Evolutionary conservation across 805 yeast genomes (phyloP).

Genomic region (Kuraishia molischiana): DNA sequence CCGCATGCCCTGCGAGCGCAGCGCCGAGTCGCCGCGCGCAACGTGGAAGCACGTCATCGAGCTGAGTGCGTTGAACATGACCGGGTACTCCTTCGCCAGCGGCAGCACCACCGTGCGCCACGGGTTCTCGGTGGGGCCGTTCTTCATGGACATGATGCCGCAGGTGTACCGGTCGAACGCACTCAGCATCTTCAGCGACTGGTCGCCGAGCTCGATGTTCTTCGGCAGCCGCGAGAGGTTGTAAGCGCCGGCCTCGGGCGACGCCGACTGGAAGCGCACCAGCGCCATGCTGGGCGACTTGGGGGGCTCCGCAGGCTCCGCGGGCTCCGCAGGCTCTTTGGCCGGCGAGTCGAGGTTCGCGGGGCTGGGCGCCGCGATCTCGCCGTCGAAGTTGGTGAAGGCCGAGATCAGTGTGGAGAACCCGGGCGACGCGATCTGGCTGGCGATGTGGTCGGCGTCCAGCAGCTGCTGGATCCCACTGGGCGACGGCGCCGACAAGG

Average conservation of each 20-base stretch:
- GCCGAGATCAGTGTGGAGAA: slow-evolving; percentile 17
- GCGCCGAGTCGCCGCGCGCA: slow-evolving; percentile 30
- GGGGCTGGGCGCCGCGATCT: slow-evolving; percentile 14
- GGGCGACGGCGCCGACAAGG: background rate
- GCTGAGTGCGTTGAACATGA: slow-evolving; percentile 51
- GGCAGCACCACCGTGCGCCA: slow-evolving; percentile 55
- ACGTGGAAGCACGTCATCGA: slow-evolving; percentile 61
- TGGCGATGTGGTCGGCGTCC: background rate
- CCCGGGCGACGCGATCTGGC: slow-evolving; percentile 12
- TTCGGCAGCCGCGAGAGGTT: slow-evolving; percentile 7
- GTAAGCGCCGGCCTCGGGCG: background rate
- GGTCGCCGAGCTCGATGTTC: slow-evolving; percentile 18
- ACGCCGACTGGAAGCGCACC: background rate
- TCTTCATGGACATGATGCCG: slow-evolving; percentile 50
- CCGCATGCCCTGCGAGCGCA: slow-evolving; percentile 38
- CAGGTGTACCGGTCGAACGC: slow-evolving; percentile 38
- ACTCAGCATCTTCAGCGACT: slow-evolving; percentile 16
- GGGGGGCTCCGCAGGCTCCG: background rate
- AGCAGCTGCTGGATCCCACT: background rate
- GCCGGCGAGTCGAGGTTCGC: slow-evolving; percentile 11
- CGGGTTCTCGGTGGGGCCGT: slow-evolving; percentile 58
- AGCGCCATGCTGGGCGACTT: background rate
- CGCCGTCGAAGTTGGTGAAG: slow-evolving; percentile 17
- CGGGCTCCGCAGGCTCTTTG: slow-evolving; percentile 3
- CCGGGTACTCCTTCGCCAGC: slow-evolving; percentile 42